Base-by-base conservation (phyloP, 768 basidiomycete genomes). In the Panus rudis region DNA sequence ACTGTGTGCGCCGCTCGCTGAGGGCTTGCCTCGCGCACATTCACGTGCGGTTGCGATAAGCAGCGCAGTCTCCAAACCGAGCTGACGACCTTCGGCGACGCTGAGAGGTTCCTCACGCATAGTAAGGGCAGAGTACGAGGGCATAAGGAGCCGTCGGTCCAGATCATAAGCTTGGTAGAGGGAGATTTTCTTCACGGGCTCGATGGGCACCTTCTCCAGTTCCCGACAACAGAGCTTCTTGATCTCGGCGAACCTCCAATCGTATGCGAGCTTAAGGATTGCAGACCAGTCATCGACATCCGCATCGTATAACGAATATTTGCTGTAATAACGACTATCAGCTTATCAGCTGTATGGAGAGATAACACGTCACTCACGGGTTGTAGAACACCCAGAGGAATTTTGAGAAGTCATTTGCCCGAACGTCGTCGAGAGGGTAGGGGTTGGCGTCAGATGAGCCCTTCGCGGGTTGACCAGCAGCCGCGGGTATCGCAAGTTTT, bases 41-140 rank as follows among this genome's bases (percentile, higher is more conserved):
- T 84, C 83, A 1, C 82, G 69, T 3, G 75, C 76, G 1, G 61
- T 57, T 0, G 76, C 76, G 14, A 85, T 63, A 24, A 58, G 67
- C 1, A 82, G 56, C 0, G 76, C 65, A 0, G 77, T 78, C 27
- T 79, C 73, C 54, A 78, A 57, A 37, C 79, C 78, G n/a, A 89
- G 63, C 25, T 63, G 61, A 3, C 62, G 56, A 27, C 75, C 79
- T 45, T 86, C 87, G 8, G 67, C 66, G 1, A 73, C 59, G 0
- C 65, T 67, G 13, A 81, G 65, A 0, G 81, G 70, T 1, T 68
- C 69, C 0, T 69, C 64, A 3, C 79, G 75, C 10, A 63, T 63
- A 37, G 77, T 77, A 0, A 86, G 63, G 0, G 63, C 54, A 16
- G 69, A 65, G 41, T 83, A 86, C 0, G 72, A 63, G 0, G 72